Conservation (phyloP, 2,329 filamentous ascomycete genomes). For the Aspergillus tamarii region DNA sequence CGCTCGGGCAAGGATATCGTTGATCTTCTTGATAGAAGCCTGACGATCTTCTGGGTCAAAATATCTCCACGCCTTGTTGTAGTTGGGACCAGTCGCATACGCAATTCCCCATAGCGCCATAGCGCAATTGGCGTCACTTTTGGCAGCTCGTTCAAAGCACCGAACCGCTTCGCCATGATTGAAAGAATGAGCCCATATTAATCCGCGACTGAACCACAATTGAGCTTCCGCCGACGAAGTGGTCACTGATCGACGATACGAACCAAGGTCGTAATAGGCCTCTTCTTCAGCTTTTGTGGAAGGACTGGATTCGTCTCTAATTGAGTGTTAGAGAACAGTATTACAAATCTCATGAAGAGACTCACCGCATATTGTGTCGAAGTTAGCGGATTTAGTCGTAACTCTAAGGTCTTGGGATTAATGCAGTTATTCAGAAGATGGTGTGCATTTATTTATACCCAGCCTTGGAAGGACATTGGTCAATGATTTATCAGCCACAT, state of each 20-base stretch:
- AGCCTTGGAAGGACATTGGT: too few species aligned
- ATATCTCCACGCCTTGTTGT: conserved; percentile 74
- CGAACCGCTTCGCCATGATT: conserved; percentile 37
- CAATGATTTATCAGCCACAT: too few species aligned
- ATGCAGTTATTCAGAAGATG: too few species aligned
- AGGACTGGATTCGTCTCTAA: too few species aligned
- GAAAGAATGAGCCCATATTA: conserved; percentile 43
- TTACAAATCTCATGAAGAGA: too few species aligned
- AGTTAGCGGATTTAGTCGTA: too few species aligned
- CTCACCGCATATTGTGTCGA: too few species aligned
- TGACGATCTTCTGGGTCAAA: conserved; percentile 65
- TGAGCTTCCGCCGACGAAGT: conserved; percentile 37
- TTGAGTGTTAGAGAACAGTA: too few species aligned
- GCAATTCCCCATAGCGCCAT: conserved; percentile 48
- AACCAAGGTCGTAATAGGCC: conserved; percentile 36
- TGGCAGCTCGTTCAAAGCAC: conserved; percentile 35
- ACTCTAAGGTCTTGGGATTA: too few species aligned
- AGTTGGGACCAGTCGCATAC: conserved; percentile 72
- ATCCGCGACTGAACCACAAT: conserved; percentile 45
- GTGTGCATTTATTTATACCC: too few species aligned
- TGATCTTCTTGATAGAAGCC: conserved; percentile 50
- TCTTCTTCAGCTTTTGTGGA: too few species aligned
- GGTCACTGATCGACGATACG: conserved; percentile 39
- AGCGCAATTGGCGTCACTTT: conserved; percentile 32
- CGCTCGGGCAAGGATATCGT: conserved; percentile 48